Conservation (phyloP, 768 basidiomycete species). For the Podaxis carcinomalis region DNA sequence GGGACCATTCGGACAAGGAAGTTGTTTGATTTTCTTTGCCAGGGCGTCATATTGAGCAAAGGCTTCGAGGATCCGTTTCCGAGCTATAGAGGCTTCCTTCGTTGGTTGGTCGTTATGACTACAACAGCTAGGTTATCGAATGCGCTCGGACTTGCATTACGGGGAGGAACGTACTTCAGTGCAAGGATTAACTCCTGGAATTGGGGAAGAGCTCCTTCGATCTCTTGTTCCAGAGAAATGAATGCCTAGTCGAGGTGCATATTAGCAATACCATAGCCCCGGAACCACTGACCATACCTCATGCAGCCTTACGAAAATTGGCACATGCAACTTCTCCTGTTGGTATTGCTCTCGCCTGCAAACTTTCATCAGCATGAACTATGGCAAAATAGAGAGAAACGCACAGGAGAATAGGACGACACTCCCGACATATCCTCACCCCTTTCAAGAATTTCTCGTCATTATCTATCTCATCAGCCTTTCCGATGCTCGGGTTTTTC, state of each 20-base stretch:
- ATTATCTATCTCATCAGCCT: slow-evolving; percentile 41
- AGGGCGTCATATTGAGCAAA: slow-evolving; percentile 89
- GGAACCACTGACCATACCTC: slow-evolving; percentile 39
- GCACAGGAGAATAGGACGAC: slow-evolving; percentile 75
- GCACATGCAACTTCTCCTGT: slow-evolving; percentile 54
- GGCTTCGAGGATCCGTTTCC: slow-evolving; percentile 80
- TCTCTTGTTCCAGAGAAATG: slow-evolving; percentile 75
- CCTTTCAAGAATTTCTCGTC: slow-evolving; percentile 87
- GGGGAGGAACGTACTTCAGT: slow-evolving; percentile 46
- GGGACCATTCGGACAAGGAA: slow-evolving; percentile 58
- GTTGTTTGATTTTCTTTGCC: slow-evolving; percentile 74
- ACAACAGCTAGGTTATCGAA: not conserved
- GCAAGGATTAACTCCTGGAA: slow-evolving; percentile 83
- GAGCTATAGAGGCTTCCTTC: slow-evolving; percentile 62
- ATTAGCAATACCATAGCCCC: not conserved
- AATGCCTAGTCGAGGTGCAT: slow-evolving; percentile 45
- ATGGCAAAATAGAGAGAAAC: slow-evolving; percentile 23
- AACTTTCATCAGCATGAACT: slow-evolving; percentile 8
- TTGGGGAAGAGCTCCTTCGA: slow-evolving; percentile 81
- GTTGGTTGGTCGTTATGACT: slow-evolving; percentile 48
- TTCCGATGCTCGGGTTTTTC: slow-evolving; percentile 26
- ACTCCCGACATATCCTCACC: slow-evolving; percentile 82
- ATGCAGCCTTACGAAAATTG: slow-evolving; percentile 67
- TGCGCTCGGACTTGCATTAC: too few species aligned
- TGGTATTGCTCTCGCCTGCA: slow-evolving; percentile 75